Base-by-base conservation (phyloP, 2,329 filamentous ascomycete species). In the Fonsecaea erecta region DNA sequence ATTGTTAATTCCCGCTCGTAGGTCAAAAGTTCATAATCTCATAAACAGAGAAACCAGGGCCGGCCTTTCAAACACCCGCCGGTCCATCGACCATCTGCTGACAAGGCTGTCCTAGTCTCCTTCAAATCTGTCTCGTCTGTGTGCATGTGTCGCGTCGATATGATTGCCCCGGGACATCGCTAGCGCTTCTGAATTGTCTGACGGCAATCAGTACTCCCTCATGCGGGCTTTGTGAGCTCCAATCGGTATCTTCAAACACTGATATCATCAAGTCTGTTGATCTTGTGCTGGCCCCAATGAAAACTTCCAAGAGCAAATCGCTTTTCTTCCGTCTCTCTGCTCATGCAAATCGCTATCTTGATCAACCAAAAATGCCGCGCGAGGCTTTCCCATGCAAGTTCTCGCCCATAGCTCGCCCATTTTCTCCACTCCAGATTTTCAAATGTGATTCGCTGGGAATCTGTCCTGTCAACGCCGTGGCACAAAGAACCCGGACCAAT, bases 191-290 rank as follows among this genome's bases (percentile, higher is more conserved):
- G 43, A 48, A 12, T 48, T 11, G 24, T 12, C n/a, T n/a, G 35
- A 6, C 21, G 37, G 37, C 37, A 34, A 9, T 12, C 18, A 34
- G 18, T 46, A 30, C 37, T 48, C 26, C 21, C 55, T 43, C 55
- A 24, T 30, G 24, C 7, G n/a, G n/a, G 14, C 26, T 12, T 7
- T 14, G 35, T 24, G 32, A 46, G 35, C 24, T 43, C 37, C 40
- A 37, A 9, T 60, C 46, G 14, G 16, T 60, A 35, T 60, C 34
- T 60, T 52, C 43, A 60, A 24, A 60, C 43, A 35, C 30, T 24
- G 32, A 30, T 6, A 30, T 52, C 46, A 60, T 60, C 57, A 52
- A 60, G 57, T 21, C 57, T 60, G 57, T 60, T 60, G 57, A 60
- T 60, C 57, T 60, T 60, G n/a, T 51, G 40, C 34, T 37, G 53